These are phyloP conservation scores for Chlamydomonas schloesseri DNA, from an alignment of 139 green algal genomes.

Conservation along the genomic window DNA sequence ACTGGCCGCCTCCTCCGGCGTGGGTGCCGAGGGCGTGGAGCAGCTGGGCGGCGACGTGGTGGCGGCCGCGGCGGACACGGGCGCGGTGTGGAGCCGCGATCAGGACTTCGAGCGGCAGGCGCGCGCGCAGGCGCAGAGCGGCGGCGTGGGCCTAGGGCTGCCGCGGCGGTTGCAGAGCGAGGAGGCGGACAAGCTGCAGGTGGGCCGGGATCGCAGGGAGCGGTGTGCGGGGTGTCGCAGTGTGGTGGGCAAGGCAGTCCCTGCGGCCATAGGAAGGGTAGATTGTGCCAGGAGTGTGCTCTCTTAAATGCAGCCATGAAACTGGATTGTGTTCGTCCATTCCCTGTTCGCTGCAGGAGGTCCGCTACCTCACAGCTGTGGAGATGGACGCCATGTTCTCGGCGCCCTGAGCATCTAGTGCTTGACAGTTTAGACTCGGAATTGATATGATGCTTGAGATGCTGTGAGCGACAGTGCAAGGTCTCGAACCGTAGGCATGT, in stretches of 20 bases:
- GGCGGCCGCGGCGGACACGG: background rate
- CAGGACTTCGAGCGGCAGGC: background rate
- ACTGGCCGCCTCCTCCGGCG: slow-evolving; percentile 56
- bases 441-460: no score
- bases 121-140: background rate
- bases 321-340: no score
- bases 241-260: background rate
- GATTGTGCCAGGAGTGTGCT: background rate
- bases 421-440: no score
- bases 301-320: background rate
- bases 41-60: no score
- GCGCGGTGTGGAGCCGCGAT: background rate
- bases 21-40: slow-evolving; percentile 37
- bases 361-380: slow-evolving; percentile 16
- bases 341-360: slow-evolving; percentile 8
- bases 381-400: slow-evolving; percentile 37
- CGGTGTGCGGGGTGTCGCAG: background rate
- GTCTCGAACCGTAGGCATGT: no score
- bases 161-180: slow-evolving; percentile 17
- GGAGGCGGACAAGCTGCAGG: slow-evolving; percentile 18
- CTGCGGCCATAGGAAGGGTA: no score
- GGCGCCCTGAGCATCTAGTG: background rate
- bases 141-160: background rate
- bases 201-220: background rate
- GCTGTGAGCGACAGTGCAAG: no score